Conservation (phyloP, 1,139 yeast genomes). For the Lodderomyces parapsilosis region DNA sequence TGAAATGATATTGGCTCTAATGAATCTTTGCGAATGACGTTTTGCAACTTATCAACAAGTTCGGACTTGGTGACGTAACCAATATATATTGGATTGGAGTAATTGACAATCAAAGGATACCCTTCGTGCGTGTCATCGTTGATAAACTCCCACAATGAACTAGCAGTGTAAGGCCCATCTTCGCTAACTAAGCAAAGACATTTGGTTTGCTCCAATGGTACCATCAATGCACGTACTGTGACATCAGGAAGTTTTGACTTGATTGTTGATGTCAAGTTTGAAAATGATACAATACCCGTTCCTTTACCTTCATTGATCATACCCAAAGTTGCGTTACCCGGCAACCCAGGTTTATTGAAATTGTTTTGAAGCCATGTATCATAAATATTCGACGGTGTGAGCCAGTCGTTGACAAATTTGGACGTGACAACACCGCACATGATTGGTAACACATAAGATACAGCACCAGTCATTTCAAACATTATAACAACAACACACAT, state of each 20-base stretch:
- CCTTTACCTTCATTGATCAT: conserved; percentile 39
- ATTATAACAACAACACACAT: conserved; percentile 57
- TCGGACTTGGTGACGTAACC: conserved; percentile 39
- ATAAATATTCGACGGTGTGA: conserved; percentile 48
- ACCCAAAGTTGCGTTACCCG: conserved; percentile 4
- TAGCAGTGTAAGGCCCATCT: conserved; percentile 20
- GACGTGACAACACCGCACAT: conserved; percentile 58
- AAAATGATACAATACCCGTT: conserved; percentile 37
- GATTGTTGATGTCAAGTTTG: conserved; percentile 29
- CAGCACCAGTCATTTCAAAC: conserved; percentile 60
- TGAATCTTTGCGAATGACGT: conserved; percentile 11
- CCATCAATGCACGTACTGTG: conserved; percentile 30
- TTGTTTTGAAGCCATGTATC: conserved; percentile 40
- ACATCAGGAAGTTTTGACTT: conserved; percentile 37
- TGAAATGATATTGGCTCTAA: conserved; percentile 24
- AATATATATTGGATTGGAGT: conserved; percentile 25
- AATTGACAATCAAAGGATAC: conserved; percentile 36
- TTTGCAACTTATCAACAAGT: conserved; percentile 17
- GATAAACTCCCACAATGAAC: conserved; percentile 20
- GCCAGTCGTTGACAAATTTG: conserved; percentile 49
- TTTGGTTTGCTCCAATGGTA: conserved; percentile 27
- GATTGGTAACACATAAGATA: conserved; percentile 57
- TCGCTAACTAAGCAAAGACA: conserved; percentile 32
- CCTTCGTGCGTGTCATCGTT: conserved; percentile 43
- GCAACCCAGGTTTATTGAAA: conserved; percentile 22